Evolutionary conservation across 805 yeast species (phyloP).

Genomic region (Ogataea zsoltii): DNA sequence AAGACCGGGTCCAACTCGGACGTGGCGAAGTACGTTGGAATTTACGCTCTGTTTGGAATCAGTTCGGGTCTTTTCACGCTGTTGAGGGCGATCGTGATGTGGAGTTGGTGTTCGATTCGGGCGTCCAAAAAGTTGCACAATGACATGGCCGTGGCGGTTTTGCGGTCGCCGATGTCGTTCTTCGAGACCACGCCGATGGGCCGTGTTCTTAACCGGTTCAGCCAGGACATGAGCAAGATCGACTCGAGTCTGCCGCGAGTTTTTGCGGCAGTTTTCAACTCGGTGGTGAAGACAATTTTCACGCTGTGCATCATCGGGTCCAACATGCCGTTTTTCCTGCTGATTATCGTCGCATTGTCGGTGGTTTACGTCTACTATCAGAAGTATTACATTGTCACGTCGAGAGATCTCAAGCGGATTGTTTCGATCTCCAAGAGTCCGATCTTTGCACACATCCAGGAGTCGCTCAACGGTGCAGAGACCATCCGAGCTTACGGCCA

Average conservation of each 20-base stretch:
- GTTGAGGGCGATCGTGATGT: slow-evolving; percentile 46
- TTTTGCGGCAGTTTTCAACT: slow-evolving; percentile 47
- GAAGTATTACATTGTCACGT: slow-evolving; percentile 62
- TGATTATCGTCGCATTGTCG: slow-evolving; percentile 48
- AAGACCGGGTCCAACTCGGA: slow-evolving; percentile 43
- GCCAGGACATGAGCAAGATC: slow-evolving; percentile 59
- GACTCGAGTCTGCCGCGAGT: slow-evolving; percentile 59
- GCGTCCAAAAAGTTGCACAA: slow-evolving; percentile 59
- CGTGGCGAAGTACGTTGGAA: slow-evolving; percentile 47
- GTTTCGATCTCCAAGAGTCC: slow-evolving; percentile 72
- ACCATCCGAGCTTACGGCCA: slow-evolving; percentile 82
- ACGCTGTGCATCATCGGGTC: slow-evolving; percentile 53
- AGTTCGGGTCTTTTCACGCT: slow-evolving; percentile 50
- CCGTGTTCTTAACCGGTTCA: slow-evolving; percentile 62
- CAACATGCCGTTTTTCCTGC: slow-evolving; percentile 54
- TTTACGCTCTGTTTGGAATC: slow-evolving; percentile 59
- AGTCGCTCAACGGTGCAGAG: slow-evolving; percentile 72
- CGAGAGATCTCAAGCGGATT: slow-evolving; percentile 78
- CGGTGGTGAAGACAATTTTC: slow-evolving; percentile 45
- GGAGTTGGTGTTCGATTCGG: slow-evolving; percentile 51
- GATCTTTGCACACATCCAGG: slow-evolving; percentile 79
- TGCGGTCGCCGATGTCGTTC: slow-evolving; percentile 63
- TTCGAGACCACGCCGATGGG: slow-evolving; percentile 74
- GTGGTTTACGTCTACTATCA: slow-evolving; percentile 70
- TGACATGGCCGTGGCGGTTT: slow-evolving; percentile 52